These are phyloP conservation scores for Russula sp. DNA, from an alignment of 768 basidiomycete genomes.

Conservation along the genomic window DNA sequence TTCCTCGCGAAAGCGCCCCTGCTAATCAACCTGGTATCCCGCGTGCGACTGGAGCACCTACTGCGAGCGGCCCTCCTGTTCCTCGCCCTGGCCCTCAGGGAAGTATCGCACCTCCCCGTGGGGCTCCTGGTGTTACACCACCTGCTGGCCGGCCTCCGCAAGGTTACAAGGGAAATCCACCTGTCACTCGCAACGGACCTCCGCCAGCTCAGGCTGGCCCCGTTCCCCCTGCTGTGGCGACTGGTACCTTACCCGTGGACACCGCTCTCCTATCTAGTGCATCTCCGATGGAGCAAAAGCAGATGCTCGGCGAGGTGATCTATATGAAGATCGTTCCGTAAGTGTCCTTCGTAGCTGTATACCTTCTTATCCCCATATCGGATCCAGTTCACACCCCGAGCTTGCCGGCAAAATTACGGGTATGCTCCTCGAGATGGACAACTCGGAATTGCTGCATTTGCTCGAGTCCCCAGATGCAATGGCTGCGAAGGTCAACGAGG, in stretches of 20 bases:
- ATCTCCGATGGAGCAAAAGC: conserved; percentile 86
- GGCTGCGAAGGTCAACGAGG: conserved; percentile 87
- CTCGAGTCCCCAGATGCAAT: conserved; percentile 79
- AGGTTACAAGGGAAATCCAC: conserved; percentile 31
- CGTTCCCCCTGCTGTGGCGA: conserved; percentile 35
- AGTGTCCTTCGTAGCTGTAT: conserved; percentile 32
- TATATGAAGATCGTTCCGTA: conserved; percentile 86
- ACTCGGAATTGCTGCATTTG: conserved; percentile 84
- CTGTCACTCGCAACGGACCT: conserved; percentile 31
- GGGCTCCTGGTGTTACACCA: conserved; percentile 41
- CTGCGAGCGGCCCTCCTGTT: conserved; percentile 40
- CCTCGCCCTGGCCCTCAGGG: conserved; percentile 54
- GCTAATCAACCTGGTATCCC: conserved; percentile 44
- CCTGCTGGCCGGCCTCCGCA: conserved; percentile 35
- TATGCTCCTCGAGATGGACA: conserved; percentile 99
- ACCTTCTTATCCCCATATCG: conserved; percentile 21
- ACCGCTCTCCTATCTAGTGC: conserved; percentile 56
- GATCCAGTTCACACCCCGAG: conserved; percentile 70
- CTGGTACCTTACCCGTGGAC: conserved; percentile 52
- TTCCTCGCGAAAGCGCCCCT: conserved; percentile 63
- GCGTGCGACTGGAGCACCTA: conserved; percentile 57
- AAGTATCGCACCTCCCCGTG: conserved; percentile 42
- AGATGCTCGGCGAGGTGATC: conserved; percentile 95
- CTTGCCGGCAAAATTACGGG: conserved; percentile 98
- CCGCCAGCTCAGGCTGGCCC: conserved; percentile 36